Conservation (phyloP, 2,329 filamentous ascomycete genomes). For the Stachybotrys echinatus region DNA sequence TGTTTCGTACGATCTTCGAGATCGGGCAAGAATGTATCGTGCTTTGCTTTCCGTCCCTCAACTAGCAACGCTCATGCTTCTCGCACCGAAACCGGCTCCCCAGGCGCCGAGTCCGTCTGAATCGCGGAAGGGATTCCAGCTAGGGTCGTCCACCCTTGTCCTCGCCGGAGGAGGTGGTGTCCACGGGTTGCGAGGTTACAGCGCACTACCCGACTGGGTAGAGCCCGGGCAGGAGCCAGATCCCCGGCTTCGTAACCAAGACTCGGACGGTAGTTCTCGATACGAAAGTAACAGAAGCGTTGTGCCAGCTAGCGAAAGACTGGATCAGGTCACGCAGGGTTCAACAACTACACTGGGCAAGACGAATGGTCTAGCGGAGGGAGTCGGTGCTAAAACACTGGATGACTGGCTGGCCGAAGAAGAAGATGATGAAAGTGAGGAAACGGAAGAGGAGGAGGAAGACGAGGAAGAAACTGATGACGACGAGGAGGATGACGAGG, state of each 20-base stretch:
- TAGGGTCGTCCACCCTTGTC: conserved; percentile 83
- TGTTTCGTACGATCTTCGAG: conserved; percentile 88
- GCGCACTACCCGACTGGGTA: conserved; percentile 80
- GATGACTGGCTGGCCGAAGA: conserved; percentile 89
- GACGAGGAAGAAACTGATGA: conserved; percentile 43
- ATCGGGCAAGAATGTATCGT: conserved; percentile 84
- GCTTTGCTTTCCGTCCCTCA: conserved; percentile 78
- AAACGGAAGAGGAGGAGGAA: conserved; percentile 46
- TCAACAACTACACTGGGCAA: conserved; percentile 26
- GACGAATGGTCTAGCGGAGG: conserved; percentile 48
- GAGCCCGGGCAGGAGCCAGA: conserved; percentile 74
- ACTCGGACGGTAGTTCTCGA: conserved; percentile 23
- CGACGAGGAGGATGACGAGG: conserved; percentile 45
- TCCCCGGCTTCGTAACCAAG: conserved; percentile 61
- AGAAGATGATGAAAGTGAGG: conserved; percentile 51
- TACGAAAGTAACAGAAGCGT: conserved; percentile 25
- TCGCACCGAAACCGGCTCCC: conserved; percentile 91
- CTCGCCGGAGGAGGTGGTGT: conserved; percentile 70
- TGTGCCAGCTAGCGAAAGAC: conserved; percentile 55
- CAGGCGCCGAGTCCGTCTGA: conserved; percentile 88
- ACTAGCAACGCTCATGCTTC: conserved; percentile 81
- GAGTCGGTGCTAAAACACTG: conserved; percentile 65
- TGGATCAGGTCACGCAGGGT: conserved; percentile 50
- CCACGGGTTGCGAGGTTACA: conserved; percentile 73
- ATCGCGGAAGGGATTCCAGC: conserved; percentile 66